Conservation (phyloP, 306 rosid genomes). For the Mimosa pudica region DNA sequence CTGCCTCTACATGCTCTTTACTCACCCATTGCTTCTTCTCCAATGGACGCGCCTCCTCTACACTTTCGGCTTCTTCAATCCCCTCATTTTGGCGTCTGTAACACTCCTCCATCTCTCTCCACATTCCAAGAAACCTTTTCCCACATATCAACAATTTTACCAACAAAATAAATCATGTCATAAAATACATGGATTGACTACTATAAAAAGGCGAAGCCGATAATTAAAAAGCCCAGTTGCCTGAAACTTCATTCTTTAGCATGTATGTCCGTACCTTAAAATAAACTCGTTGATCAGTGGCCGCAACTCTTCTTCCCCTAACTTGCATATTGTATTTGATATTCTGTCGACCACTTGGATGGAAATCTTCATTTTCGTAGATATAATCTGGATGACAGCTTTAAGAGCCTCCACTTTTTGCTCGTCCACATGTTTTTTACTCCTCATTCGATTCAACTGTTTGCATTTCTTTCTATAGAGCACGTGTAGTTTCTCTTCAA, state of each 20-base stretch:
- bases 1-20: slow-evolving; percentile 51
- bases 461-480: slow-evolving; percentile 63
- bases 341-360: slow-evolving; percentile 79
- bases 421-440: slow-evolving; percentile 42
- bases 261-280: slow-evolving; percentile 47
- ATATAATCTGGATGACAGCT: slow-evolving; percentile 42
- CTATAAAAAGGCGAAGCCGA: not conserved
- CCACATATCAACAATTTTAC: not conserved
- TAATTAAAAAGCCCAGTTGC: not conserved
- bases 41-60: slow-evolving; percentile 45
- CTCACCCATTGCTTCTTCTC: slow-evolving; percentile 33
- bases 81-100: slow-evolving; percentile 57
- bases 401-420: slow-evolving; percentile 51
- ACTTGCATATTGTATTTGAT: slow-evolving; percentile 62
- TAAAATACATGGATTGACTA: not conserved
- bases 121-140: slow-evolving; percentile 67
- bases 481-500: slow-evolving; percentile 74
- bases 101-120: slow-evolving; percentile 78
- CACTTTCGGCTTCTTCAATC: slow-evolving; percentile 48
- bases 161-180: not conserved
- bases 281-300: slow-evolving; percentile 64
- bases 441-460: slow-evolving; percentile 62
- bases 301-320: slow-evolving; percentile 82
- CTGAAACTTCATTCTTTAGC: too few relatives aligned
- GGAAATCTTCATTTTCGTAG: slow-evolving; percentile 69